phyloP scores from a whole-genome alignment of 2,329 filamentous ascomycete species.

The Immersiporthe knoxdaviesiana region DNA sequence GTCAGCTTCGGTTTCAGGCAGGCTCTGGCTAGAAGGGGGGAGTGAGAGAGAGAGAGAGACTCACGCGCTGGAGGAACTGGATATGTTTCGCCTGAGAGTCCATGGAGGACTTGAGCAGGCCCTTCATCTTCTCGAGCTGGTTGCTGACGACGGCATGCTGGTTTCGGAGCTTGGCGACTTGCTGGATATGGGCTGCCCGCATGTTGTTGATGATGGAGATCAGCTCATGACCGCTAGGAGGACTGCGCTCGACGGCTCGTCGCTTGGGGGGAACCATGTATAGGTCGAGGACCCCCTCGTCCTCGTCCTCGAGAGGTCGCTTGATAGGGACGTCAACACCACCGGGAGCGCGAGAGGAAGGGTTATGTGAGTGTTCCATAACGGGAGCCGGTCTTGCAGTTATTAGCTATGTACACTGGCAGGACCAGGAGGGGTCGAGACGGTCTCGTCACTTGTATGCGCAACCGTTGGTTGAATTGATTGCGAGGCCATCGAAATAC shows the following conservation, averaged over 20 bases:
- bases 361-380: not conserved
- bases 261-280: slow-evolving; percentile 12
- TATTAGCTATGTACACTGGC: not conserved
- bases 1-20: not conserved
- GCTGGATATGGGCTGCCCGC: slow-evolving; percentile 41
- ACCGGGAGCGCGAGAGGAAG: not conserved
- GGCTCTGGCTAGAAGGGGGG: no score
- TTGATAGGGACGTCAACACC: slow-evolving; percentile 25
- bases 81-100: slow-evolving; percentile 36
- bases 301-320: slow-evolving; percentile 25
- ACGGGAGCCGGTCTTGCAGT: no score
- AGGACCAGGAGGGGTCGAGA: no score
- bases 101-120: slow-evolving; percentile 35
- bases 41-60: no score
- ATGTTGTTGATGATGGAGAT: slow-evolving; percentile 41
- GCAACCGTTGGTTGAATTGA: no score
- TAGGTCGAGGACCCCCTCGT: slow-evolving; percentile 21
- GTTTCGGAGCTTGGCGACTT: slow-evolving; percentile 39
- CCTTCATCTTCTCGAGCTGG: slow-evolving; percentile 40
- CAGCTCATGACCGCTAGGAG: slow-evolving; percentile 34
- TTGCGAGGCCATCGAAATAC: not conserved
- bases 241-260: not conserved
- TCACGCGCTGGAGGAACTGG: slow-evolving; percentile 40
- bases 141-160: slow-evolving; percentile 40
- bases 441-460: no score